These are phyloP conservation scores for Aspergillus carlsbadensis DNA, from an alignment of 495 filamentous ascomycete species.

Conservation along the genomic window DNA sequence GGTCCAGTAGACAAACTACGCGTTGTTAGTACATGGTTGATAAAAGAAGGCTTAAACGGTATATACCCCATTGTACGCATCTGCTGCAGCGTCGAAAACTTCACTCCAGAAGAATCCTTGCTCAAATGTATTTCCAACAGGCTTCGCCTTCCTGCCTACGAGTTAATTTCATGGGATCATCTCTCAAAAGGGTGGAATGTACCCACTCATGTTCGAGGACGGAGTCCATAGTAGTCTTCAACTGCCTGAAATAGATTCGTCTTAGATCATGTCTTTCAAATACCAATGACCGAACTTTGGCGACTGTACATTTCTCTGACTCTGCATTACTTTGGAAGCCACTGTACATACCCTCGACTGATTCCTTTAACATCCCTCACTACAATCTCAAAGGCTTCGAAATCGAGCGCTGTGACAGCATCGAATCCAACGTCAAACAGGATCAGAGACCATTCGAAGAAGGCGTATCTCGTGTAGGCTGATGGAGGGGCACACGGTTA, in stretches of 20 bases:
- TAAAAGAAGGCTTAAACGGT: not conserved
- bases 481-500: not conserved
- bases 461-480: slow-evolving; percentile 98
- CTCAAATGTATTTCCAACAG: slow-evolving; percentile 67
- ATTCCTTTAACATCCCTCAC: slow-evolving; percentile 85
- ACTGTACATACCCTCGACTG: slow-evolving; percentile 98
- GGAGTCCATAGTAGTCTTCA: slow-evolving; percentile 67
- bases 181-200: slow-evolving; percentile 22
- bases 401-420: slow-evolving; percentile 94
- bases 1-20: slow-evolving; percentile 93
- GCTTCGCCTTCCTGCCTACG: slow-evolving; percentile 70
- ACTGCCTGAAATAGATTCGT: slow-evolving; percentile 46
- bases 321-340: slow-evolving; percentile 82
- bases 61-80: slow-evolving; percentile 89
- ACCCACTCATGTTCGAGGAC: slow-evolving; percentile 88
- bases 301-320: slow-evolving; percentile 51
- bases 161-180: slow-evolving; percentile 30
- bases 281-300: slow-evolving; percentile 32
- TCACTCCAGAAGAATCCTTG: slow-evolving; percentile 70
- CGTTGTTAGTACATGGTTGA: slow-evolving; percentile 16
- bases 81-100: slow-evolving; percentile 77
- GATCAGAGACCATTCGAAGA: slow-evolving; percentile 97
- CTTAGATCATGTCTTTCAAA: slow-evolving; percentile 45
- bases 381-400: slow-evolving; percentile 83
- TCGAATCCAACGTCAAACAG: slow-evolving; percentile 96